Base-by-base conservation (phyloP, 805 yeast genomes). In the Kodamaea restingae region DNA sequence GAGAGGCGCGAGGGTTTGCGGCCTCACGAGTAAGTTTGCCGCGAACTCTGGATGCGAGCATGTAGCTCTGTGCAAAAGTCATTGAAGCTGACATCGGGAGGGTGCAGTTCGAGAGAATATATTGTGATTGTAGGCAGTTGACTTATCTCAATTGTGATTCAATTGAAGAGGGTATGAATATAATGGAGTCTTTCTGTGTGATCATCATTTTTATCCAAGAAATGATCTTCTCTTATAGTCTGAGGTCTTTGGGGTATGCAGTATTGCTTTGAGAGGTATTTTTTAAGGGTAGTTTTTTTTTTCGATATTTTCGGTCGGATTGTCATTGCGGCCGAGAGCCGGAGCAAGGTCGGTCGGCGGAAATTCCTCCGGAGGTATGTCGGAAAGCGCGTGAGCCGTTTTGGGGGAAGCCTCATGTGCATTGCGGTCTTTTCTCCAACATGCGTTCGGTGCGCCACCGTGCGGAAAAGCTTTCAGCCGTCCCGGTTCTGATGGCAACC, bases 11-110 rank as follows among this genome's bases (percentile, higher is more conserved):
- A 10, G 73, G 72, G 46, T 70, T 70, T 18, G 74, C 58, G 4
- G 86, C 85, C 49, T 81, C 85, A 40, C 61, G 65, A 32, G 84
- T 78, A 18, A 82, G 71, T 61, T 80, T 82, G 14, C 70, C 51
- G 52, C 83, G 77, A 25, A 83, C 90, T 49, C 67, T 73, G 29
- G 82, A 71, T 17, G 88, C 88, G 39, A 82, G 67, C 10, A 75
- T 51, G 57, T 78, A 81, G 4, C 84, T 66, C 43, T 78, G 76
- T 2, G 78, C 69, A 52, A 70, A 61, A n/a, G 73, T 35, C 34
- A 39, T 32, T 6, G 34, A 18, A n/a, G 24, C 8, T 15, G 27
- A 32, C 17, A 21, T 32, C 5, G 15, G 3, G 32, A 15, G 14
- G 20, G n/a, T 5, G 3, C 18, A 14, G 18, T 14, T 28, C 9